Base-by-base conservation (phyloP, 345 rosid genomes). In the Hibiscus trionum region DNA sequence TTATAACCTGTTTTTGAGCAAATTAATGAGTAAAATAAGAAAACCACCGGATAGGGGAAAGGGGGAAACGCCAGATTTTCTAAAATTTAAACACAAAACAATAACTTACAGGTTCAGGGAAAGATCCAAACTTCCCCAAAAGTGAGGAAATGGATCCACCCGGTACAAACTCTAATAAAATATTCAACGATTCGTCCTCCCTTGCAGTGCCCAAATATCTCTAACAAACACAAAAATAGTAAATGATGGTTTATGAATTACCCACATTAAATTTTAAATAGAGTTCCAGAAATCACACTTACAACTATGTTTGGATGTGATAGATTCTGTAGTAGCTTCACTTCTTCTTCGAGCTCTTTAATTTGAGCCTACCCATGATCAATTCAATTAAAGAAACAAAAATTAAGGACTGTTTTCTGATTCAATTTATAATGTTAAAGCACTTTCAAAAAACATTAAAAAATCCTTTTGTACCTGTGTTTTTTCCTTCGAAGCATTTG, bases 61-160 rank as follows among this genome's bases (percentile, higher is more conserved):
- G 27, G 24, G 33, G 19, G 24, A 61, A 35, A 11, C 6, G 46
- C 35, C 47, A 73, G 33, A 76, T 6, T 71, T 57, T 72, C 19
- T 39, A 66, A 21, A 66, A 33, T 19, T 14, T 14, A 50, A 16
- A 4, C 17, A n/a, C 49, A 73, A 26, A 46, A 62, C 29, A 57
- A 63, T 24, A 63, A 85, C 91, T 82, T 77, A 90, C 97, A 4
- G 93, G 79, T 81, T 90, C 93, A 15, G 55, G 55, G n/a, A 50
- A 50, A 50, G 55, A 50, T 3, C 55, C 55, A 50, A 50, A 50
- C 55, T 91, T 91, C 64, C 91, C 96, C 75, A 88, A 74, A 73
- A 91, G 79, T 2, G 93, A 87, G 19, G 97, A 90, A 63, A 91
- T 91, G 11, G 97, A 91, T 69, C 97, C 97, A 61, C 96, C 97